Conservation (phyloP, 176 grass and related monocot species). For the Aegilops umbellulata region DNA sequence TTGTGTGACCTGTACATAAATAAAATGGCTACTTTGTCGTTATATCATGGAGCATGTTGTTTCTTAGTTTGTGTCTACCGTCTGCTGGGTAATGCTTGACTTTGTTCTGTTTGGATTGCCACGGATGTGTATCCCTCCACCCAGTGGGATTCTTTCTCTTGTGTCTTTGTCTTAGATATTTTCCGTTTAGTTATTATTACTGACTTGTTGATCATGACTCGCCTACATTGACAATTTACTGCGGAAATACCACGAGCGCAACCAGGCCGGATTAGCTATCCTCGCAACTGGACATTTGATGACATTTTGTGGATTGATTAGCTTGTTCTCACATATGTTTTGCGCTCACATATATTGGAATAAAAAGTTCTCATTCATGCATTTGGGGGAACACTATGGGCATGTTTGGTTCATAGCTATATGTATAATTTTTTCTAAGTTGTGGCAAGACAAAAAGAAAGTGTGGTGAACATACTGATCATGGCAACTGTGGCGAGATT, state of each 20-base stretch:
- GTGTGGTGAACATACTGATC: too few relatives aligned
- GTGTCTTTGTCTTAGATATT: not conserved
- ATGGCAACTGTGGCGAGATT: too few relatives aligned
- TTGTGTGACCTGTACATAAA: constrained; percentile 27
- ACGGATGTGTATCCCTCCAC: not conserved
- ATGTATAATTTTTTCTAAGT: too few relatives aligned
- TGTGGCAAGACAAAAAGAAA: too few relatives aligned
- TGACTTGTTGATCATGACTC: too few relatives aligned
- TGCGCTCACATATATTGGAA: too few relatives aligned
- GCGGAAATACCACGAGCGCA: not conserved
- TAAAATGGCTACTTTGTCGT: not conserved
- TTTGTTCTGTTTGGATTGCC: not conserved
- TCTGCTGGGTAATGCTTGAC: not conserved
- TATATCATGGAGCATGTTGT: not conserved
- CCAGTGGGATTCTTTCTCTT: not conserved
- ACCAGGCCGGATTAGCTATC: not conserved
- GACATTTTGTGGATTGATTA: too few relatives aligned
- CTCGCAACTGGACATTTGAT: not conserved
- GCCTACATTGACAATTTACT: not conserved
- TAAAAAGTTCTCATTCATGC: too few relatives aligned
- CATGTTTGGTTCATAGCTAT: too few relatives aligned
- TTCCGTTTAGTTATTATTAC: too few relatives aligned
- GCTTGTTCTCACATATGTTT: too few relatives aligned
- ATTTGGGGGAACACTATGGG: too few relatives aligned
- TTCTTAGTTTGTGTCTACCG: not conserved